A percentile compares a stretch with the other conserved stretches of the same genome.
Conservation (phyloP, 1,284 basidiomycete species). For the Puccinia polysora region DNA sequence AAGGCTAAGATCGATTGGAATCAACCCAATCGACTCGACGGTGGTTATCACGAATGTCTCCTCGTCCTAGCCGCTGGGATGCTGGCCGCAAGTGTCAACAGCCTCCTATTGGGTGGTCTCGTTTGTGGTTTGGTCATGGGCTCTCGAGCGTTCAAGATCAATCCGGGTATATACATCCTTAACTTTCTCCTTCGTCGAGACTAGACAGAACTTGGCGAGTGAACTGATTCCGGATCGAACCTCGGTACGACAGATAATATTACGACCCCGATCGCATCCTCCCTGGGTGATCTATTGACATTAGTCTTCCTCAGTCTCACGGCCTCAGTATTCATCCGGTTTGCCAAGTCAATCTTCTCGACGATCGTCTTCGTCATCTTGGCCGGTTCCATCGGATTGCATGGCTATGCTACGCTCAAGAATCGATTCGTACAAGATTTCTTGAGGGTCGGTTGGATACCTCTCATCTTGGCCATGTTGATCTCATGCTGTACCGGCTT, state of each 20-base stretch:
- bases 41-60: conserved; percentile 60
- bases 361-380: conserved; percentile 63
- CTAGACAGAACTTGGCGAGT: too few relatives aligned
- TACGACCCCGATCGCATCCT: conserved; percentile 84
- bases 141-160: conserved; percentile 68
- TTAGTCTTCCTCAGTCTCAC: conserved; percentile 55
- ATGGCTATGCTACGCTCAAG: conserved; percentile 59
- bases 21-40: conserved; percentile 49
- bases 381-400: conserved; percentile 60
- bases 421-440: conserved; percentile 68
- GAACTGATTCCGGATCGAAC: too few relatives aligned
- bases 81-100: conserved; percentile 76
- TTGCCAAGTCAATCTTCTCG: conserved; percentile 54
- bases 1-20: conserved; percentile 28
- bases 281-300: conserved; percentile 86
- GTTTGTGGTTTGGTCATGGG: conserved; percentile 81
- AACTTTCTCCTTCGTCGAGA: too few relatives aligned
- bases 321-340: conserved; percentile 51
- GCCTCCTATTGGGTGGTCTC: conserved; percentile 78
- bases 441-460: conserved; percentile 78
- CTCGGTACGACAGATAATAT: conserved; percentile 94
- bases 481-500: conserved; percentile 87
- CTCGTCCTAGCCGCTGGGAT: conserved; percentile 85
- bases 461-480: conserved; percentile 83
- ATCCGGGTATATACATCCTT: conserved; percentile 77